Evolutionary conservation across 176 grass and related monocot genomes (phyloP), one percentile per base, ranked within the genome.

Genomic region (Elaeis guineensis): DNA sequence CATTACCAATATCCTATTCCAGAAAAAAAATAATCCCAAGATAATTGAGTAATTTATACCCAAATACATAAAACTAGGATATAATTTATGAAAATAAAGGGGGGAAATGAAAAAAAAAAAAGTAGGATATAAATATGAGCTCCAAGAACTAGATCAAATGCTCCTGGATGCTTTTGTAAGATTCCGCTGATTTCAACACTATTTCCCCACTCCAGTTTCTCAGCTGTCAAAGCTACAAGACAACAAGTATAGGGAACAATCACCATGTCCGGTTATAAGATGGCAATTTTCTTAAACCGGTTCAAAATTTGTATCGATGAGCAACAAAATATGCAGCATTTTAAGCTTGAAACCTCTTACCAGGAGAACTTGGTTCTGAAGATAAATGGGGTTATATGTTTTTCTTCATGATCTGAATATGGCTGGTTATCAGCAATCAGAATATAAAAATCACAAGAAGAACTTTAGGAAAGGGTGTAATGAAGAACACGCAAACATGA

Each of bases 91-190:
- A 19, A 69, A 69, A 51, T 56, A 52, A 59, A 75, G 29, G 16
- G 54, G 0, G 1, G 58, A 48, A 7, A 16, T 14, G 16, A 0
- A 30, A 6, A 72, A 51, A 59, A 52, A 72, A 23, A n/a, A 68
- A 23, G 6, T 62, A 97, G 87, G 93, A 97, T 97, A 97, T 97
- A 97, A 77, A 97, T 92, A 71, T 97, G 87, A 75, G 93, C 87
- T 78, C 93, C 93, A 65, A 92, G 63, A 65, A 97, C 52, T 44
- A 97, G 63, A 85, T 91, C 87, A 92, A 97, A 97, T 72, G 87
- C 93, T 59, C 7, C 18, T 66, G 84, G 81, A 71, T 85, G 63
- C 48, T 88, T 78, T 59, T 81, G 58, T 52, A 91, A 70, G 50
- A 97, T 88, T 61, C 80, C 55, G 66, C 51, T 72, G 24, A 87